These are phyloP conservation scores for Hypoxylon cercidicola DNA, from an alignment of 495 filamentous ascomycete genomes.

Conservation along the genomic window DNA sequence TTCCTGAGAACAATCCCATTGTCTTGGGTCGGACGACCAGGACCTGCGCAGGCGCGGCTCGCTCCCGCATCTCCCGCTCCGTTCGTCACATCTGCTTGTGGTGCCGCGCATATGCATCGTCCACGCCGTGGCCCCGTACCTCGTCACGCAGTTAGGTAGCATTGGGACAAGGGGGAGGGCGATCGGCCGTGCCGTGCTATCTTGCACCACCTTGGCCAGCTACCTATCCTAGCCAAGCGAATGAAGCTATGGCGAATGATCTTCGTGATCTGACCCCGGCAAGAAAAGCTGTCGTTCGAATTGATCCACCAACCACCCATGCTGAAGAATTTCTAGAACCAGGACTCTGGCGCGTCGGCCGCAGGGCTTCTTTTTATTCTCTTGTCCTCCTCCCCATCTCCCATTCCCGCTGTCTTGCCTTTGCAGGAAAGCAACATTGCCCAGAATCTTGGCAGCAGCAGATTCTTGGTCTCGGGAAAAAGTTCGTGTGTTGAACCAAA, in stretches of 20 bases:
- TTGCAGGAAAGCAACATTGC: constrained; percentile 11
- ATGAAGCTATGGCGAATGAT: background rate
- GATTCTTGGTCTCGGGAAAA: constrained; percentile 16
- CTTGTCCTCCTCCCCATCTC: constrained; percentile 13
- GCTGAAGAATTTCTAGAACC: background rate
- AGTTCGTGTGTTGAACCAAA: background rate
- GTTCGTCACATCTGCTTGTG: background rate
- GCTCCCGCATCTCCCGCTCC: too few relatives aligned
- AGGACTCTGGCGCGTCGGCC: too few relatives aligned
- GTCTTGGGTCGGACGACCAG: constrained; percentile 14
- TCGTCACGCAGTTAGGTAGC: constrained; percentile 4
- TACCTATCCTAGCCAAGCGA: constrained; percentile 37
- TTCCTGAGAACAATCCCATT: background rate
- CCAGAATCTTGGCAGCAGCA: constrained; percentile 31
- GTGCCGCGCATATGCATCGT: constrained; percentile 10
- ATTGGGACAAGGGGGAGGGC: constrained; percentile 24
- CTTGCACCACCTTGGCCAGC: constrained; percentile 16
- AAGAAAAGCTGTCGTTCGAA: background rate
- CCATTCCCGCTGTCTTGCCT: too few relatives aligned
- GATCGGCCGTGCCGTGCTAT: constrained; percentile 20
- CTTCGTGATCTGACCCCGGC: constrained; percentile 23
- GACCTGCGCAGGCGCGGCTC: constrained; percentile 7
- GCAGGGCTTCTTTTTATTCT: constrained; percentile 1
- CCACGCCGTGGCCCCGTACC: constrained; percentile 5
- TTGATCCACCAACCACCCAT: constrained; percentile 17